phyloP scores from a whole-genome alignment of 495 filamentous ascomycete genomes.

The Lasiosphaeria hispida region DNA sequence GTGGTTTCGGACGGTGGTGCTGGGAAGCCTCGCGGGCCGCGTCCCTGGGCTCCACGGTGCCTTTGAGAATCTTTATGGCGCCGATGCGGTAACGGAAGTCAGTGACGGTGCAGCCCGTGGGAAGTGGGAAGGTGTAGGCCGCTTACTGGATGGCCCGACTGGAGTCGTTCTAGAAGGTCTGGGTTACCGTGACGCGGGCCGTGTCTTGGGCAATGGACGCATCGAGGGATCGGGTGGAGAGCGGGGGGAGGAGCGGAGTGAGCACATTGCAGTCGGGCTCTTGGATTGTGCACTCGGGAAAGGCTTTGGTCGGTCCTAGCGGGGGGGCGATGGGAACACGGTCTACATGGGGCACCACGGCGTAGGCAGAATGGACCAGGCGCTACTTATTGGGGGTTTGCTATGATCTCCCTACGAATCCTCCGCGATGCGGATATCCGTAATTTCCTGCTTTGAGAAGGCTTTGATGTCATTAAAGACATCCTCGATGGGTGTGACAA shows the following conservation, averaged over 20 bases:
- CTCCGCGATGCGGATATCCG: constrained; percentile 1
- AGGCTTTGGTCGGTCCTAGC: too few relatives aligned
- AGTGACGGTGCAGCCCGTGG: constrained; percentile 17
- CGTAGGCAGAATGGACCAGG: too few relatives aligned
- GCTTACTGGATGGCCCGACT: constrained; percentile 14
- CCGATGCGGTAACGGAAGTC: constrained; percentile 17
- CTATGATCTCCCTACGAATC: neutral
- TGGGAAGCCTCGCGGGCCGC: constrained; percentile 18
- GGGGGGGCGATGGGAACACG: too few relatives aligned
- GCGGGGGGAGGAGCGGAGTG: too few relatives aligned
- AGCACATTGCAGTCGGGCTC: constrained; percentile 13
- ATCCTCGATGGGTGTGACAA: neutral
- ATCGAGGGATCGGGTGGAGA: constrained; percentile 15
- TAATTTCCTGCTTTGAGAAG: neutral
- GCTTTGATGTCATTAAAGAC: neutral
- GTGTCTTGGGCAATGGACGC: constrained; percentile 20
- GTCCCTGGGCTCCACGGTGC: constrained; percentile 13
- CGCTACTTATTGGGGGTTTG: too few relatives aligned
- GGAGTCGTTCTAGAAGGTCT: constrained; percentile 21
- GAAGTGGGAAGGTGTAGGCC: constrained; percentile 19
- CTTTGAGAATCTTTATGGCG: constrained; percentile 12
- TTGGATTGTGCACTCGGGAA: constrained; percentile 9
- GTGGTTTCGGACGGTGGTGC: constrained; percentile 6
- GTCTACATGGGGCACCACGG: too few relatives aligned
- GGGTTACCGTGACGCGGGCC: constrained; percentile 12